Conservation (phyloP, 768 basidiomycete genomes). For the Tulasnella sp. region DNA sequence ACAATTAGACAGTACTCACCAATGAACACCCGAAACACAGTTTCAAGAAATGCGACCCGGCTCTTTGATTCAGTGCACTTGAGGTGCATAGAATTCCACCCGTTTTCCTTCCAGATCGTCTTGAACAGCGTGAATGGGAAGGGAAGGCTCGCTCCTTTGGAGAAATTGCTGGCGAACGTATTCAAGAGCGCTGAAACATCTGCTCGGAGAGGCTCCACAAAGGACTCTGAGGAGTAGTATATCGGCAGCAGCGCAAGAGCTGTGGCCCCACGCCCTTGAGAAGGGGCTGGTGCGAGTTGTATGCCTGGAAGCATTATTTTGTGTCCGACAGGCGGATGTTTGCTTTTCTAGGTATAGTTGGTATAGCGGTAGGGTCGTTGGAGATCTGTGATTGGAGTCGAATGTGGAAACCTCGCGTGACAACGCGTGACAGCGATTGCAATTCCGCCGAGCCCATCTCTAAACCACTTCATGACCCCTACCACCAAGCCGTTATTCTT, state of each 20-base stretch:
- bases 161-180: conserved; percentile 42
- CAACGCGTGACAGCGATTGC: too few relatives aligned
- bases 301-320: conserved; percentile 9
- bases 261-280: background rate
- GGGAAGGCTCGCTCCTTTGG: conserved; percentile 16
- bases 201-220: conserved; percentile 49
- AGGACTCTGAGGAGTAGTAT: conserved; percentile 70
- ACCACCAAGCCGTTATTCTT: conserved; percentile 3
- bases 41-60: conserved; percentile 49
- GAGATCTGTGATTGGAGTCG: too few relatives aligned
- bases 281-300: conserved; percentile 6
- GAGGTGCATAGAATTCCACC: conserved; percentile 71
- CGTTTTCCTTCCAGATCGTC: conserved; percentile 48
- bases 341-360: too few relatives aligned
- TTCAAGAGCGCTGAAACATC: conserved; percentile 48
- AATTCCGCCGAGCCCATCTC: too few relatives aligned
- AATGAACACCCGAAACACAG: conserved; percentile 51
- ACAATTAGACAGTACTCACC: conserved; percentile 34
- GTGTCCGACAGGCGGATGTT: too few relatives aligned
- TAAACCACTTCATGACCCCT: too few relatives aligned
- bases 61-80: conserved; percentile 57
- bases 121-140: conserved; percentile 66
- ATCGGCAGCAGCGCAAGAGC: background rate
- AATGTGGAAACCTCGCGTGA: too few relatives aligned
- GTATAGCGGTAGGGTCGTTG: too few relatives aligned